Percentiles rank a stretch among this genome's conserved stretches.
Evolutionary conservation across 345 rosid genomes (phyloP).

Genomic region (Murraya paniculata): DNA sequence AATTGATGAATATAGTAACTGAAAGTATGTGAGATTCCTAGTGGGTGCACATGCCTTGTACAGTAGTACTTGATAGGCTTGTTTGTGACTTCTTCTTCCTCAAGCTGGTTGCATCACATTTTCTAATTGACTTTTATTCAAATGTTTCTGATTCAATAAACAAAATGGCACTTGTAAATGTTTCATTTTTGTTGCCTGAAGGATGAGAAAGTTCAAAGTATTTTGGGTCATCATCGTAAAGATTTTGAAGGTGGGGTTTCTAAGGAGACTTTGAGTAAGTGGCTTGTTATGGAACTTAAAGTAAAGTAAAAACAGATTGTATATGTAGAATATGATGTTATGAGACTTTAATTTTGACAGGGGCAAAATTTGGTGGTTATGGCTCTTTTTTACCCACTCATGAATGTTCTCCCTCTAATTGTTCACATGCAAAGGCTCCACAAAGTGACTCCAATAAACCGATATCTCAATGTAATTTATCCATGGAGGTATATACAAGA

Average conservation of each 20-base stretch:
- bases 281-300: slow-evolving; percentile 12
- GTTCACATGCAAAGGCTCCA: slow-evolving; percentile 36
- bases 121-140: background rate
- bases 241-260: slow-evolving; percentile 46
- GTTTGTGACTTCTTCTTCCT: background rate
- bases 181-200: slow-evolving; percentile 32
- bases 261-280: slow-evolving; percentile 61
- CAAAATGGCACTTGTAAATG: slow-evolving; percentile 16
- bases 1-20: background rate
- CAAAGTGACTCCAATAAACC: slow-evolving; percentile 22
- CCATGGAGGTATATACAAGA: slow-evolving; percentile 42
- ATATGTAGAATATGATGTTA: slow-evolving; percentile 11
- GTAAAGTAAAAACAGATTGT: background rate
- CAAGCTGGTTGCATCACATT: background rate
- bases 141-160: background rate
- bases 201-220: slow-evolving; percentile 66
- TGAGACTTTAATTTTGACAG: slow-evolving; percentile 36
- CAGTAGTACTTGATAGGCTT: background rate
- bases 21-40: background rate
- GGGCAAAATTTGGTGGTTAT: slow-evolving; percentile 53
- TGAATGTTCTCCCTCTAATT: slow-evolving; percentile 28
- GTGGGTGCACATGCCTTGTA: background rate
- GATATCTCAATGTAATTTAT: slow-evolving; percentile 32
- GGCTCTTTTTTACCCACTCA: slow-evolving; percentile 71
- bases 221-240: slow-evolving; percentile 68